Percentiles rank a stretch among this genome's conserved stretches.
Conservation (phyloP, 768 basidiomycete genomes). For the Tremella fuciformis region DNA sequence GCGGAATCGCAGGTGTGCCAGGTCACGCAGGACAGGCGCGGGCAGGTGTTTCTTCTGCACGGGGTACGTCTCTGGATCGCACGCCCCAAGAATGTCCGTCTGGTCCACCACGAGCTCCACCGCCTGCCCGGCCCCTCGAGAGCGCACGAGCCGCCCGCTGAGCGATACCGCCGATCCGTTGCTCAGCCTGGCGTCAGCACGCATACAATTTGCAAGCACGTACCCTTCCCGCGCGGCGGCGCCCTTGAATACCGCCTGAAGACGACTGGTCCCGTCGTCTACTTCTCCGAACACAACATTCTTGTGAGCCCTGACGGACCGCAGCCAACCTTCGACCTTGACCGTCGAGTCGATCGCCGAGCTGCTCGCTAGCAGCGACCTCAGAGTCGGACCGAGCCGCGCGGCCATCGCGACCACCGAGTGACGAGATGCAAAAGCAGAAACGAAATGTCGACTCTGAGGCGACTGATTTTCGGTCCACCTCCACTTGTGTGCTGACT, state of each 20-base stretch:
- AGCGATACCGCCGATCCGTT: slow-evolving; percentile 62
- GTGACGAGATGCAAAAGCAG: no score
- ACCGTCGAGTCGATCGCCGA: background rate
- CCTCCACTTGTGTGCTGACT: no score
- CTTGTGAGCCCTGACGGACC: slow-evolving; percentile 81
- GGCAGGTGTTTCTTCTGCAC: slow-evolving; percentile 86
- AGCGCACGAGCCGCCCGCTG: slow-evolving; percentile 56
- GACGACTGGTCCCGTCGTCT: slow-evolving; percentile 72
- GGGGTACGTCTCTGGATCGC: slow-evolving; percentile 73
- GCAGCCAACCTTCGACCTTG: slow-evolving; percentile 75
- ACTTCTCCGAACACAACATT: slow-evolving; percentile 74
- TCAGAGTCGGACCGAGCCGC: no score
- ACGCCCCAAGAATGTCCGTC: slow-evolving; percentile 59
- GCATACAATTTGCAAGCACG: slow-evolving; percentile 10
- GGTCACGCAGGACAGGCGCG: slow-evolving; percentile 74
- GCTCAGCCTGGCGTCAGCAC: slow-evolving; percentile 53
- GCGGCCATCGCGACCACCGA: no score
- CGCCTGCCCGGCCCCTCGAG: slow-evolving; percentile 59
- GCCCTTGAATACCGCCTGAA: slow-evolving; percentile 74
- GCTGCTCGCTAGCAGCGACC: no score
- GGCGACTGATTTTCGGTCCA: no score
- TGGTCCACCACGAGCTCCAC: slow-evolving; percentile 59
- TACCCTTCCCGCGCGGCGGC: slow-evolving; percentile 49
- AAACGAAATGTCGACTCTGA: no score
- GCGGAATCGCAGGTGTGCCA: slow-evolving; percentile 81